Evolutionary conservation across 2,329 filamentous ascomycete genomes (phyloP).

Genomic region (Colletotrichum eleusines): DNA sequence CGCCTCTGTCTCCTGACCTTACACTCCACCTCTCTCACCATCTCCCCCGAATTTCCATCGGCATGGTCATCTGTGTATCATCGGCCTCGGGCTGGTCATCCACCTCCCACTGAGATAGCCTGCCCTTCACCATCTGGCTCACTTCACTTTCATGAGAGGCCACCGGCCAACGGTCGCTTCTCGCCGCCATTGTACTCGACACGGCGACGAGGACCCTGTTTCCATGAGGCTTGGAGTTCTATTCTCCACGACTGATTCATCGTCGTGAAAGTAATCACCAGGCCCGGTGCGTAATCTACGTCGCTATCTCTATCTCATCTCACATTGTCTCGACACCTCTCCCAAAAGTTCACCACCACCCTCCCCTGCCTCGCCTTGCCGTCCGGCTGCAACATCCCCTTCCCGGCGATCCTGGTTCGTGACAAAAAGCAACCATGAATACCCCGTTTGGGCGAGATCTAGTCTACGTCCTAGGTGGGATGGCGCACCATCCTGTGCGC

Average conservation of each 20-base stretch:
- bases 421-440: conserved; percentile 31
- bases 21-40: neutral
- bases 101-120: neutral
- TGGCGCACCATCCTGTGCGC: conserved; percentile 28
- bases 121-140: neutral
- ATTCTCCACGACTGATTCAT: conserved; percentile 17
- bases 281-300: neutral
- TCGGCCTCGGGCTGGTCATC: neutral
- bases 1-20: neutral
- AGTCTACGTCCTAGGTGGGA: conserved; percentile 18
- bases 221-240: neutral
- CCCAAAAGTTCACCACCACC: conserved; percentile 15
- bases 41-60: conserved; percentile 22
- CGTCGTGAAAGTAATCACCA: neutral
- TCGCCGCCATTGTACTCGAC: neutral
- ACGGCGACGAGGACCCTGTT: neutral
- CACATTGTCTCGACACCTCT: conserved; percentile 20
- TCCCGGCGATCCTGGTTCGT: conserved; percentile 34
- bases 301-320: conserved; percentile 36
- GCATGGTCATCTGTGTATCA: neutral
- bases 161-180: neutral
- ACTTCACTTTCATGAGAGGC: neutral
- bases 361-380: conserved; percentile 36
- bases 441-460: conserved; percentile 38
- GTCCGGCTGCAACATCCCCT: conserved; percentile 39